A percentile compares a stretch with the other conserved stretches of the same genome.
These are phyloP conservation scores for Magnolia officinalis DNA, from an alignment of 164 flowering plant genomes.

Conservation along the genomic window DNA sequence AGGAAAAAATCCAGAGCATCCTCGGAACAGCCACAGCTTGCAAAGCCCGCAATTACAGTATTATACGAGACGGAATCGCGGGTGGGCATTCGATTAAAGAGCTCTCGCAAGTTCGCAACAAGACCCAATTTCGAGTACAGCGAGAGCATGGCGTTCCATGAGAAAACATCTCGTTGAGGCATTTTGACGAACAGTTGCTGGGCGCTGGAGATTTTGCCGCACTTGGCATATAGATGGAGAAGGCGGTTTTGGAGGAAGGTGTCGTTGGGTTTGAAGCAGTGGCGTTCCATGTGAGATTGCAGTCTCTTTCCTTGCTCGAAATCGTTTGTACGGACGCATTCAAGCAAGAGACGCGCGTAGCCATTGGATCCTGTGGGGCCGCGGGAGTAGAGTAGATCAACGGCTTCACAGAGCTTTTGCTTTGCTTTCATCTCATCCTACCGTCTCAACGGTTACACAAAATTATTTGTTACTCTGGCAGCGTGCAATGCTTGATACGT, in stretches of 20 bases:
- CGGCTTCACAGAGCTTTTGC: conserved; percentile 34
- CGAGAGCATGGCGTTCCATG: conserved; percentile 51
- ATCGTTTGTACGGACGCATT: conserved; percentile 39
- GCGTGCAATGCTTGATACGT: not conserved
- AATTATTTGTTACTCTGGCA: not conserved
- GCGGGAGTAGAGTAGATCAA: conserved; percentile 30
- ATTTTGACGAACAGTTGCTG: conserved; percentile 24
- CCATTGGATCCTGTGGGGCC: conserved; percentile 26
- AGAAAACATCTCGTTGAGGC: conserved; percentile 32
- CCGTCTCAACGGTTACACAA: not conserved
- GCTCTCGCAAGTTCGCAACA: conserved; percentile 20
- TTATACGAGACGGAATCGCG: conserved; percentile 44
- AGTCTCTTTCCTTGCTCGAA: conserved; percentile 40
- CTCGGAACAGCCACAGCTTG: conserved; percentile 22
- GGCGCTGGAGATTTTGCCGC: conserved; percentile 27
- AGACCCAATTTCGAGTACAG: conserved; percentile 32
- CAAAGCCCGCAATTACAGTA: conserved; percentile 32
- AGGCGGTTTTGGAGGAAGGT: conserved; percentile 46
- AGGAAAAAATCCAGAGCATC: conserved; percentile 29
- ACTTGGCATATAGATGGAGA: conserved; percentile 40
- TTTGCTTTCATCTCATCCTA: conserved; percentile 25
- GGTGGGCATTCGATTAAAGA: conserved; percentile 34
- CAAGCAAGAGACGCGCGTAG: conserved; percentile 41
- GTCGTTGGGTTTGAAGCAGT: conserved; percentile 27
- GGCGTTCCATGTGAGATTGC: conserved; percentile 45